A percentile compares a stretch with the other conserved stretches of the same genome.
Conservation (phyloP, 495 filamentous ascomycete species). For the Aspergillus sclerotiicarbonarius region DNA sequence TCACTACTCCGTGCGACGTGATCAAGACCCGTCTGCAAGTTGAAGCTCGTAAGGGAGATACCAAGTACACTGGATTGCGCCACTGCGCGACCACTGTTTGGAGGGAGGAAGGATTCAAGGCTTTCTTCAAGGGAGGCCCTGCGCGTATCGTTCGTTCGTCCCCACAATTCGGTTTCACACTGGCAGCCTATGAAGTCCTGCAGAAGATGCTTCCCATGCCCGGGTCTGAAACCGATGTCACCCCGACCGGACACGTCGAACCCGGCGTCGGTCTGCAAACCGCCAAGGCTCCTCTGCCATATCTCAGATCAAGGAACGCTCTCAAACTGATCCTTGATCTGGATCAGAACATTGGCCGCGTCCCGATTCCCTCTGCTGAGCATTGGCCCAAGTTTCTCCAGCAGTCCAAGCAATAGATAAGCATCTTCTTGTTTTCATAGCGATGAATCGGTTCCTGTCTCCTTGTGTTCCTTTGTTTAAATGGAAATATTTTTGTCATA, state of each 20-base stretch:
- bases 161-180: slow-evolving; percentile 96
- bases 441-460: slow-evolving; percentile 26
- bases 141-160: slow-evolving; percentile 92
- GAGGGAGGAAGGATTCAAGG: slow-evolving; percentile 87
- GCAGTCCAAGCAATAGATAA: slow-evolving; percentile 32
- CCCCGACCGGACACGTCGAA: slow-evolving; percentile 45
- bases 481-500: slow-evolving; percentile 21
- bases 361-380: slow-evolving; percentile 55
- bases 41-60: slow-evolving; percentile 93
- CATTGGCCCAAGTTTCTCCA: slow-evolving; percentile 43
- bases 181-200: slow-evolving; percentile 90
- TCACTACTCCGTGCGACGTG: slow-evolving; percentile 96
- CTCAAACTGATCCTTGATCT: slow-evolving; percentile 94
- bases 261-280: slow-evolving; percentile 55
- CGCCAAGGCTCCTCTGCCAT: slow-evolving; percentile 69
- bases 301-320: slow-evolving; percentile 87
- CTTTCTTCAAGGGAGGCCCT: slow-evolving; percentile 98
- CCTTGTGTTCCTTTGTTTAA: slow-evolving; percentile 19
- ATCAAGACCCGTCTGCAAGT: slow-evolving; percentile 99
- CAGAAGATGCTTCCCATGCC: slow-evolving; percentile 82
- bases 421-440: slow-evolving; percentile 28
- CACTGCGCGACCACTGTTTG: slow-evolving; percentile 81
- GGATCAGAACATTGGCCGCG: slow-evolving; percentile 81
- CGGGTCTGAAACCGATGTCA: slow-evolving; percentile 53
- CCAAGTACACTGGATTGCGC: slow-evolving; percentile 77